These are phyloP conservation scores for Chalciporus piperatus DNA, from an alignment of 768 basidiomycete species.

Conservation along the genomic window DNA sequence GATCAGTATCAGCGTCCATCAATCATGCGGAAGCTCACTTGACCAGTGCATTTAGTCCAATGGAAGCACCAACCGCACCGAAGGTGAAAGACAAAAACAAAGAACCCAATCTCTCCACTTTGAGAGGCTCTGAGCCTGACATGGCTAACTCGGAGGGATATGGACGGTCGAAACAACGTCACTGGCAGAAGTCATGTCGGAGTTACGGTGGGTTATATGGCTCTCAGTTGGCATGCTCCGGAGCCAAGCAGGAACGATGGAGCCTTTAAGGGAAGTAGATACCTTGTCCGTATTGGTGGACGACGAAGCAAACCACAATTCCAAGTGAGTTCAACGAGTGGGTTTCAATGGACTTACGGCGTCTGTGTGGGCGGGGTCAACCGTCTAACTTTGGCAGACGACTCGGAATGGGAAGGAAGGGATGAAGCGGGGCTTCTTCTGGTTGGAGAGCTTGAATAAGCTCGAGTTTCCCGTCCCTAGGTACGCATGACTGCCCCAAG, in stretches of 20 bases:
- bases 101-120: slow-evolving; percentile 15
- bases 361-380: too few species aligned
- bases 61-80: slow-evolving; percentile 18
- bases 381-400: too few species aligned
- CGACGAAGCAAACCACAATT: too few species aligned
- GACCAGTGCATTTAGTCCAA: slow-evolving; percentile 21
- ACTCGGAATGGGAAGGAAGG: too few species aligned
- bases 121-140: slow-evolving; percentile 3
- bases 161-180: neutral
- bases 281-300: neutral
- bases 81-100: slow-evolving; percentile 33
- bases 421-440: too few species aligned
- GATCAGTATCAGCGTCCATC: neutral
- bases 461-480: too few species aligned
- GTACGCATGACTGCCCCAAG: too few species aligned
- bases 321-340: too few species aligned
- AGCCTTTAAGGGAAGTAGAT: neutral
- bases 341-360: too few species aligned
- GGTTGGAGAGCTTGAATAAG: too few species aligned
- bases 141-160: neutral
- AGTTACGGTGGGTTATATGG: slow-evolving; percentile 2
- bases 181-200: neutral
- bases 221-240: neutral
- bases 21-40: slow-evolving; percentile 9
- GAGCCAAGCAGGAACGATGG: neutral